Base-by-base conservation (phyloP, 2,329 filamentous ascomycete genomes). In the Xylariales sp. region DNA sequence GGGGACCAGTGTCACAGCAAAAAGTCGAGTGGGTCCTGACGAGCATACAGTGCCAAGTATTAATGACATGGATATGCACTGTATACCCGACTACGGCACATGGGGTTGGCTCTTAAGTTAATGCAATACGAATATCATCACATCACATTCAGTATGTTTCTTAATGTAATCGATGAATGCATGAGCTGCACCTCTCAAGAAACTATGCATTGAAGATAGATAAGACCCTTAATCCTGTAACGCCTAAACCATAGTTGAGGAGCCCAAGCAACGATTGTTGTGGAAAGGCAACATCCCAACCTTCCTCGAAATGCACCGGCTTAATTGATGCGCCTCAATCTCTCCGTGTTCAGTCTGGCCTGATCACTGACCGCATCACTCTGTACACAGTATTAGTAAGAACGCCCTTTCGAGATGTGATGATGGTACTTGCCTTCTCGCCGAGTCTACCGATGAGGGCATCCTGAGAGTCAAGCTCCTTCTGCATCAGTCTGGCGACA, bases 301-400 rank as follows among this genome's bases (percentile, higher is more conserved):
- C n/a, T 25, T 8, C 8, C 23, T n/a, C 23, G 23, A 25, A 25
- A 25, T 8, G 23, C 8, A n/a, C n/a, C 29, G 8, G 16, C 6
- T 41, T 41, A 44, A 17, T 32, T 62, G 48, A 83, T 81, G 34
- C 82, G 74, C 52, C 84, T 79, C 59, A 89, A 59, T 50, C 79
- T 76, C 52, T 83, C 79, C 47, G 84, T 74, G 68, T 90, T 90
- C 75, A 88, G 80, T 41, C 80, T 79, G 52, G 91, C 86, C 55
- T 85, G 78, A 49, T 91, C 85, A 60, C 89, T 85, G 49, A 95
- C 86, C 51, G 72, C 76, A 59, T 95, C 88, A 64, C 83, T 91
- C 87, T 88, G 59, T 38, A 37, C 29, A 30, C 21, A 10, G n/a
- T 6, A 32, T 45, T 40, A 52, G 50, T 16, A 33, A 16, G 6